These are phyloP conservation scores for Eucalyptus sp. DNA, from an alignment of 345 rosid genomes.

Conservation along the genomic window DNA sequence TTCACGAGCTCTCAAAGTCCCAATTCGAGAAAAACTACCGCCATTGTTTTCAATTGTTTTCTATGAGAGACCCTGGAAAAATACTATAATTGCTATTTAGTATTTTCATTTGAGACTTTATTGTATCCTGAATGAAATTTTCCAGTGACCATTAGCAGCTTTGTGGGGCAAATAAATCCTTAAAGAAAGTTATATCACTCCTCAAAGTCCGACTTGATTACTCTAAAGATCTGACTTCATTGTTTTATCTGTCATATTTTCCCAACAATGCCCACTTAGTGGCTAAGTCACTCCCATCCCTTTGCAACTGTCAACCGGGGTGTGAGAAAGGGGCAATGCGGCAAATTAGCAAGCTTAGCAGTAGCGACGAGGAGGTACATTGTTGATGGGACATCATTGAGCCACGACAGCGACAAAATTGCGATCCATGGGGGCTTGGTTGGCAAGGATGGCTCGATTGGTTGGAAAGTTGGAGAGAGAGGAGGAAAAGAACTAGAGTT, in stretches of 20 bases:
- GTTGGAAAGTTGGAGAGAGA: neutral
- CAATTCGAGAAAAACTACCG: neutral
- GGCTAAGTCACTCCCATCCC: neutral
- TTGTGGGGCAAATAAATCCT: no score
- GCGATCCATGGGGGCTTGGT: neutral
- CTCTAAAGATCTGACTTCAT: no score
- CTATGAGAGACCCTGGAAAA: no score
- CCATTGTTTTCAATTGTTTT: no score
- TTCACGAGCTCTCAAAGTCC: neutral
- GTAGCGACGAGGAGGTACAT: fast-evolving
- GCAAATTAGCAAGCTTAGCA: neutral
- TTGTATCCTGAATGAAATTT: no score
- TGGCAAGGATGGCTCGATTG: neutral
- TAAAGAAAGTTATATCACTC: no score
- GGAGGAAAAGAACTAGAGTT: neutral
- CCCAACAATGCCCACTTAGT: neutral
- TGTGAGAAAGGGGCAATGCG: neutral
- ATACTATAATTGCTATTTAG: no score
- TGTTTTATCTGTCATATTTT: no score
- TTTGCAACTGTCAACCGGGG: neutral
- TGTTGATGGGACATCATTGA: neutral
- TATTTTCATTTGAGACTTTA: no score
- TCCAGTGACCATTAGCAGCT: no score
- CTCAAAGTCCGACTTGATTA: no score
- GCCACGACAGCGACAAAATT: fast-evolving